Conservation (phyloP, 768 basidiomycete species). For the Daedalea quercina region DNA sequence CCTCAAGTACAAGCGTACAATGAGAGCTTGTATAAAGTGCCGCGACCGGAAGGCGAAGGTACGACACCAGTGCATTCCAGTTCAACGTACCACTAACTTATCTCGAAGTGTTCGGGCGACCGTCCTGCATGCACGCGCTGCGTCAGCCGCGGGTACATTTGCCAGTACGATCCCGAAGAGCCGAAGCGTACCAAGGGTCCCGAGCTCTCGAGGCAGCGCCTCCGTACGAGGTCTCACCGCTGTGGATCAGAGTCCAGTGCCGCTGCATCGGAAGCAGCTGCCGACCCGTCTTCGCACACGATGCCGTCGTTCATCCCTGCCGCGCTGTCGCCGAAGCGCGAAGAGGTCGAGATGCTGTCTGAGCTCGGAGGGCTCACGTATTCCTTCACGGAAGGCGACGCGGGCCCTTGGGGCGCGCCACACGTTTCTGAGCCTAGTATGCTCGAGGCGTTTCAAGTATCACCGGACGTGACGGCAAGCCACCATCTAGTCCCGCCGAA, state of each 20-base stretch:
- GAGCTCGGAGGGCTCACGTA: slow-evolving; percentile 6
- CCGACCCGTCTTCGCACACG: too few relatives aligned
- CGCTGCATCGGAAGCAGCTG: not conserved
- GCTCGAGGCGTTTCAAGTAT: not conserved
- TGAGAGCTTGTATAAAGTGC: slow-evolving; percentile 31
- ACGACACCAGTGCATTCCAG: slow-evolving; percentile 2
- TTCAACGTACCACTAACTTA: slow-evolving; percentile 2
- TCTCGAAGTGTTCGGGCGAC: slow-evolving; percentile 31
- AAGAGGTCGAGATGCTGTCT: slow-evolving; percentile 2
- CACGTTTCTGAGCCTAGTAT: not conserved
- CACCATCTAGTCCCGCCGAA: too few relatives aligned
- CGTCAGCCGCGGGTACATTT: slow-evolving; percentile 25
- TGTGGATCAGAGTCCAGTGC: not conserved
- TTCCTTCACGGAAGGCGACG: not conserved
- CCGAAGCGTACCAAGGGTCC: slow-evolving; percentile 7
- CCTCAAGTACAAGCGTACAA: slow-evolving; percentile 28
- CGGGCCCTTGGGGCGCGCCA: not conserved
- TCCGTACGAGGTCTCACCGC: not conserved
- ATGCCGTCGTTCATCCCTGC: slow-evolving; percentile 1
- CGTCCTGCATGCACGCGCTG: slow-evolving; percentile 31
- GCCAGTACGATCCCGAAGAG: slow-evolving; percentile 26
- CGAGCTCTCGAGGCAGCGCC: not conserved
- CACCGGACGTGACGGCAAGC: not conserved
- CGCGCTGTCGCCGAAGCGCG: slow-evolving; percentile 5
- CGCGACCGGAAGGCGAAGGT: slow-evolving; percentile 36